phyloP scores from a whole-genome alignment of 2,329 filamentous ascomycete genomes.

The Alternaria alternata region DNA sequence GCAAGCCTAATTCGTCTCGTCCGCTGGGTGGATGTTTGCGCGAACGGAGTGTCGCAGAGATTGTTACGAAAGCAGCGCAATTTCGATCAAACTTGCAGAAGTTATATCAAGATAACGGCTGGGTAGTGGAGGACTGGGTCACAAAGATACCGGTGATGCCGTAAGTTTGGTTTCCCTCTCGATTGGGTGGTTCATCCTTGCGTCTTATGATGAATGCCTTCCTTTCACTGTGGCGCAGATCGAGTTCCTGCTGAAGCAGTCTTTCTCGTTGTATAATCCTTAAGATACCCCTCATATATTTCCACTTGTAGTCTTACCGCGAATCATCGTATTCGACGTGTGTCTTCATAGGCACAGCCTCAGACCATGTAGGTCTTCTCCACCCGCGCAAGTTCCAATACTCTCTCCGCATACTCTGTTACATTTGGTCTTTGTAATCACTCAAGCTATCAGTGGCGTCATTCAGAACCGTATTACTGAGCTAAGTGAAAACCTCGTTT shows the following conservation, averaged over 20 bases:
- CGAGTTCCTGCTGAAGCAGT: background rate
- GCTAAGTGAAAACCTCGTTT: background rate
- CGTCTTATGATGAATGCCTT: background rate
- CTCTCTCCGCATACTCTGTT: background rate
- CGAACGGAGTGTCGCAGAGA: slow-evolving; percentile 41
- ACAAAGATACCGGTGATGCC: slow-evolving; percentile 36
- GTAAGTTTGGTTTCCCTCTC: slow-evolving; percentile 1
- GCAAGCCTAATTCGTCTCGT: slow-evolving; percentile 19
- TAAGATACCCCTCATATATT: background rate
- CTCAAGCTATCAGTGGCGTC: background rate
- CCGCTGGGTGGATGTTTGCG: slow-evolving; percentile 28
- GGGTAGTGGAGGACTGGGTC: slow-evolving; percentile 39
- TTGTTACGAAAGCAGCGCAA: slow-evolving; percentile 32
- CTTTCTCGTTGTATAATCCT: background rate
- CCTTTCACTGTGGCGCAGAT: background rate
- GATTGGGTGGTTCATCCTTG: too few species aligned
- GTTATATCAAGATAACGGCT: slow-evolving; percentile 25
- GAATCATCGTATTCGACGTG: too few species aligned
- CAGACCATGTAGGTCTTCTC: background rate
- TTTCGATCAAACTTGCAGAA: slow-evolving; percentile 28
- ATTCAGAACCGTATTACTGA: background rate
- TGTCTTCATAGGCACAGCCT: background rate
- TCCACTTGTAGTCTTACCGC: background rate
- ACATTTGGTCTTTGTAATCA: background rate
- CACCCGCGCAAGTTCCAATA: background rate